Evolutionary conservation across 116 monocot species (phyloP).

Genomic region (Posidonia oceanica): DNA sequence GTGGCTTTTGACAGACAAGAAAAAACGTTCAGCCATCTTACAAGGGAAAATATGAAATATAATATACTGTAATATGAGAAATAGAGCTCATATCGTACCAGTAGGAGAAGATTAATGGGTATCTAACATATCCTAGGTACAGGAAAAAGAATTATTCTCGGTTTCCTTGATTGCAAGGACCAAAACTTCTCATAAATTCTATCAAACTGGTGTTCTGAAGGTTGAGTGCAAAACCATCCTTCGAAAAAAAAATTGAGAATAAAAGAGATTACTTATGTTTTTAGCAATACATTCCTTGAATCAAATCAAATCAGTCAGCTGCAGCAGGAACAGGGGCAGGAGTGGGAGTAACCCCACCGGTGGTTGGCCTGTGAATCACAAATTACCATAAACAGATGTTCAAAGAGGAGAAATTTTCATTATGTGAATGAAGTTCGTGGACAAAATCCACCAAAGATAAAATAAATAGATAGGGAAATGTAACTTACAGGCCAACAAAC

Average conservation of each 20-base stretch:
- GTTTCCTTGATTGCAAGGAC: slow-evolving; percentile 1
- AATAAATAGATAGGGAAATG: not conserved
- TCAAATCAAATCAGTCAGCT: not conserved
- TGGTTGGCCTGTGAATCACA: slow-evolving; percentile 12
- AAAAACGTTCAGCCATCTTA: too few relatives aligned
- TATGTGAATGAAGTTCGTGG: not conserved
- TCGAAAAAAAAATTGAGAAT: not conserved
- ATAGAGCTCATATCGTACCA: not conserved
- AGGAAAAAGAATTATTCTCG: slow-evolving; percentile 1
- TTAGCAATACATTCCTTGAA: not conserved
- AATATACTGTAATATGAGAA: too few relatives aligned
- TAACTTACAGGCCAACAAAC: slow-evolving; percentile 16
- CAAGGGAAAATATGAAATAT: too few relatives aligned
- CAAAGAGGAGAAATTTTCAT: not conserved
- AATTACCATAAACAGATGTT: not conserved
- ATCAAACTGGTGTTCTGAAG: not conserved
- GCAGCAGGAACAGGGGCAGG: slow-evolving; percentile 3
- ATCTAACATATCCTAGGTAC: not conserved
- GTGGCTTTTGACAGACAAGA: too few relatives aligned
- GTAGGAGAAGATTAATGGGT: not conserved
- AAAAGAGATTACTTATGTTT: not conserved
- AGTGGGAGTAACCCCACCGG: slow-evolving; percentile 19
- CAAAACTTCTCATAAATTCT: not conserved
- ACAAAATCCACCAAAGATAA: not conserved
- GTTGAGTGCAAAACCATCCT: slow-evolving; percentile 9